Base-by-base conservation (phyloP, 805 yeast species). In the Candida chilensis region DNA sequence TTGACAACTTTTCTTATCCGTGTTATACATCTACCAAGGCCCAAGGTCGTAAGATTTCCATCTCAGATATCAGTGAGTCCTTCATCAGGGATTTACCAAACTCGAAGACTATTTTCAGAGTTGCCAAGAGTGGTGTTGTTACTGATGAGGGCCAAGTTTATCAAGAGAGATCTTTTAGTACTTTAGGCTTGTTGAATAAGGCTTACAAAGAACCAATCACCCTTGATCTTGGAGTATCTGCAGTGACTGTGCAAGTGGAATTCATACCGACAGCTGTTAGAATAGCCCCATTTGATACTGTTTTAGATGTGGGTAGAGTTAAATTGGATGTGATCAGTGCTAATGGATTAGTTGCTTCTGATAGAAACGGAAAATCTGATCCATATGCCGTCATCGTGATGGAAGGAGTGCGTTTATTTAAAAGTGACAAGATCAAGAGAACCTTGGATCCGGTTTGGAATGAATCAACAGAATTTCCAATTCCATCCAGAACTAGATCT, bases 371-470 rank as follows among this genome's bases (percentile, higher is more conserved):
- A 32, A 77, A 75, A 44, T 78, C 90, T 3, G 94, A 83, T 58
- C 94, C 94, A 32, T 72, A 61, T 42, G 66, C 66, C 27, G 54
- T 53, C 16, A 50, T 82, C n/a, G 56, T 48, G 28, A 47, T 78
- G 12, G 77, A 79, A 45, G 78, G 73, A 5, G 45, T 59, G 25
- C 63, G 69, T 39, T 52, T 74, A 4, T 71, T 50, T 57, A 80
- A 64, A 52, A 75, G 83, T 8, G 74, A 68, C 34, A 69, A 69
- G 32, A 60, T 74, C 35, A 78, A 79, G 54, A 81, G 74, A 48
- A 73, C 83, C 0, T 58, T 82, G 40, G 62, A 73, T 33, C 95
- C 95, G 12, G 67, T 64, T 8, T 87, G 92, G 88, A 78, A 84
- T 48, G 92, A 84, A 42, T 51, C 58, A 5, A 59, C 71, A 16